Evolutionary conservation across 2,329 filamentous ascomycete species (phyloP), one percentile per base, ranked within the genome.

Genomic region (Talaromyces marneffei): DNA sequence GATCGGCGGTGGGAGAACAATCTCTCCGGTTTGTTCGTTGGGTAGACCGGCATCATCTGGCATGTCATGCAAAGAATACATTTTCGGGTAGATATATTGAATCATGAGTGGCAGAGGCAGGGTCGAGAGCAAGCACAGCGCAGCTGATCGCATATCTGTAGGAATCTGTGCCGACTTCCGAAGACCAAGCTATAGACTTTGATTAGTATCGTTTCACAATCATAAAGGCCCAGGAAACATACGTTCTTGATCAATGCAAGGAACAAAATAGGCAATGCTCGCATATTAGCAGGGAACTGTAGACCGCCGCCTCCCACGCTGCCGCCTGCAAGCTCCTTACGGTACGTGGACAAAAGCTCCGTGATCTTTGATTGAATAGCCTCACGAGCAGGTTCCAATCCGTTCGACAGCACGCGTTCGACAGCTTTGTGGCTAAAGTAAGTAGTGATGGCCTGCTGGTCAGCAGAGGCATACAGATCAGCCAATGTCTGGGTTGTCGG

Each of bases 391-490:
- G 91, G 88, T 68, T 99, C 94, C 57, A 99, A 81, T 40, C 93
- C 92, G 69, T 86, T 91, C 68, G 90, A 88, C 40, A 99, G 80
- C 10, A 90, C 87, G 68, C 91, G 85, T 79, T 99, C 94, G 2
- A 97, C 94, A 16, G 94, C 94, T 80, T 97, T 97, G 83, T 99
- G 94, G 68, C 89, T 93, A 81, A 93, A 97, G 80, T 93, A 97
- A 12, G 90, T 90, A 2, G 92, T 89, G 68, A 99, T 91, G 14
- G 94, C 94, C 69, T 89, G 88, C 75, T 97, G 93, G 71, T 99
- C 94, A 0, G 94, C 94, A 4, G 91, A 96, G 8, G 94, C 92
- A 74, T 97, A 99, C 18, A 97, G 82, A 71, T 96, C 92, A 3
- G 92, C 90, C 63, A 99, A 78, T 71, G 87, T 93, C 65, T 92